Evolutionary conservation across 805 yeast genomes (phyloP), one percentile per base, ranked within the genome.

Genomic region (Wickerhamomyces chambardii): DNA sequence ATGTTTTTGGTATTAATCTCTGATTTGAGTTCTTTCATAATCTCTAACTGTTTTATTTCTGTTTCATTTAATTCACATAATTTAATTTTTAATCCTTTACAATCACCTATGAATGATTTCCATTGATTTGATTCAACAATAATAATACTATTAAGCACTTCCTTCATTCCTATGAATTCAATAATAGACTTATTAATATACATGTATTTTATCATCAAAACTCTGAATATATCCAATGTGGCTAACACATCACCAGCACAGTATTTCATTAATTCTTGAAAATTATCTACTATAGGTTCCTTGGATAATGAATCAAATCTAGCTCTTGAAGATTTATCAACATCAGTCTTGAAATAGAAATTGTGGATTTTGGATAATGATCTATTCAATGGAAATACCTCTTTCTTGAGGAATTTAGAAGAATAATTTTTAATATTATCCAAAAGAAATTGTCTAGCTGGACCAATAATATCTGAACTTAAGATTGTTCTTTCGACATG

Each of bases 191-290:
- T 12, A 9, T 19, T 19, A 6, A 8, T 10, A 24, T 24, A 5
- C 6, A 24, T 9, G 12, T 24, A 9, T 10, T 11, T 24, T n/a
- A 8, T 19, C 26, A 24, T 24, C 12, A 40, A n/a, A 11, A 12
- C 24, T 17, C 28, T 63, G 41, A 78, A 75, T 4, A 87, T 84
- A 39, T 60, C 59, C 44, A 66, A 77, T 0, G 97, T 89, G 3
- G 79, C 79, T 12, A 61, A 62, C 0, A 85, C 95, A 59, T 89
- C 97, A 4, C 55, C 55, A 1, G 95, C 83, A 64, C 97, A 90
- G 59, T 89, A 89, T 32, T 59, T 56, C 67, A 84, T 75, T 36
- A 85, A 63, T 10, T 52, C 44, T 37, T 73, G 73, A 49, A 86
- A 77, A 40, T 75, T 65, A 10, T 68, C 66, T 6, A 67, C 56